phyloP scores from a whole-genome alignment of 1,284 basidiomycete genomes.

The Microbotryum scabiosae region DNA sequence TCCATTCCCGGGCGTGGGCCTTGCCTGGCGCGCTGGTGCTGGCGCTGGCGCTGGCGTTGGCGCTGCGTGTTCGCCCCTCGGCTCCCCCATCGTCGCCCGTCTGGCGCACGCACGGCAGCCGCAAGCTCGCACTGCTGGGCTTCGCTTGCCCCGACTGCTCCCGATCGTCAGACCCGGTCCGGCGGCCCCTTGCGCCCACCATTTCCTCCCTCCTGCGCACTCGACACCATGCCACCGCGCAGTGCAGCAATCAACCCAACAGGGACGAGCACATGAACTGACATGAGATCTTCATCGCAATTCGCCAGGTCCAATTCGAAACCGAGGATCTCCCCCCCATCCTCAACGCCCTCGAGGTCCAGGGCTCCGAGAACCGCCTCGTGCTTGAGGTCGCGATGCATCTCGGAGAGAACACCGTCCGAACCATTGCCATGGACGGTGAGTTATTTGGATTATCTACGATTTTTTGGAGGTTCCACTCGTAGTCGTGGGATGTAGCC shows the following conservation, averaged over 20 bases:
- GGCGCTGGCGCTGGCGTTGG: too few species aligned
- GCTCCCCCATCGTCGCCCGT: neutral
- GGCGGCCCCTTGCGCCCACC: neutral
- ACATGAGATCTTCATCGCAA: constrained; percentile 42
- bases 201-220: neutral
- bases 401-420: constrained; percentile 96
- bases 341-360: constrained; percentile 95
- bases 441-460: neutral
- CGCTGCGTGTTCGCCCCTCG: neutral
- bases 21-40: too few species aligned
- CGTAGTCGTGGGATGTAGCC: neutral
- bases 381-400: constrained; percentile 95
- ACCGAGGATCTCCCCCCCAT: constrained; percentile 74
- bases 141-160: neutral
- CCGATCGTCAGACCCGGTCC: constrained; percentile 52
- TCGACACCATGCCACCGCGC: too few species aligned
- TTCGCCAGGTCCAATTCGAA: constrained; percentile 36
- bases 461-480: neutral
- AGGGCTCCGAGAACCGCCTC: constrained; percentile 72
- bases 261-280: too few species aligned
- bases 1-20: neutral
- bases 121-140: neutral
- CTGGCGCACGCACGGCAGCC: neutral
- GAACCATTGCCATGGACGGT: constrained; percentile 63
- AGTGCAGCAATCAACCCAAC: too few species aligned